A percentile compares a stretch with the other conserved stretches of the same genome.
Evolutionary conservation across 805 yeast species (phyloP).

Genomic region (Spathaspora arborariae): DNA sequence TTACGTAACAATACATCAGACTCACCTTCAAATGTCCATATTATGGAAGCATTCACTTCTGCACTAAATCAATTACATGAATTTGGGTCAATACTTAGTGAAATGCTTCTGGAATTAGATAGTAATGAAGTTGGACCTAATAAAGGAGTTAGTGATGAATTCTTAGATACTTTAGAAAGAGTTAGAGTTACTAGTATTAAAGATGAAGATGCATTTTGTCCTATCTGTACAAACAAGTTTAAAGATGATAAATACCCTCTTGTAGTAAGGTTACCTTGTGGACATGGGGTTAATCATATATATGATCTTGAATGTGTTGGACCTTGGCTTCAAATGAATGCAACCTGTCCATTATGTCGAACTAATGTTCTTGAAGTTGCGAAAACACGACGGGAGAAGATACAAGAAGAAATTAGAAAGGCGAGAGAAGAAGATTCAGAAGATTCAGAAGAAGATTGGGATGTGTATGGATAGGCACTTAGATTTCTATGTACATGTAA

Average conservation of each 20-base stretch:
- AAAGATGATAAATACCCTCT: constrained; percentile 73
- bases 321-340: constrained; percentile 76
- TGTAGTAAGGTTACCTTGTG: constrained; percentile 72
- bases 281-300: constrained; percentile 46
- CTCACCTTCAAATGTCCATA: constrained; percentile 3
- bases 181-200: constrained; percentile 37
- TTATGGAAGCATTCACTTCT: constrained; percentile 21
- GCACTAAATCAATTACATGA: constrained; percentile 28
- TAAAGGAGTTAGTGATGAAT: constrained; percentile 64
- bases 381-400: constrained; percentile 23
- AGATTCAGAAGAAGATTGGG: constrained; percentile 60
- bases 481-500: constrained; percentile 1
- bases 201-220: constrained; percentile 61
- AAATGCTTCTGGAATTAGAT: constrained; percentile 4
- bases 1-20: constrained; percentile 14
- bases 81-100: constrained; percentile 26
- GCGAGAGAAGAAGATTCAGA: constrained; percentile 47
- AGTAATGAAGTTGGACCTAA: constrained; percentile 2
- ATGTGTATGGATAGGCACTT: constrained; percentile 62
- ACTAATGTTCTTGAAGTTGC: constrained; percentile 52
- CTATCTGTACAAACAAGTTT: constrained; percentile 78
- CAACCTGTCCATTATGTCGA: constrained; percentile 86
- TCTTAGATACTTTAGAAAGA: constrained; percentile 74
- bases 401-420: constrained; percentile 30
- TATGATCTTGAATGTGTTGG: constrained; percentile 89